Evolutionary conservation across 805 yeast species (phyloP).

Genomic region (Sugiyamaella floridensis): DNA sequence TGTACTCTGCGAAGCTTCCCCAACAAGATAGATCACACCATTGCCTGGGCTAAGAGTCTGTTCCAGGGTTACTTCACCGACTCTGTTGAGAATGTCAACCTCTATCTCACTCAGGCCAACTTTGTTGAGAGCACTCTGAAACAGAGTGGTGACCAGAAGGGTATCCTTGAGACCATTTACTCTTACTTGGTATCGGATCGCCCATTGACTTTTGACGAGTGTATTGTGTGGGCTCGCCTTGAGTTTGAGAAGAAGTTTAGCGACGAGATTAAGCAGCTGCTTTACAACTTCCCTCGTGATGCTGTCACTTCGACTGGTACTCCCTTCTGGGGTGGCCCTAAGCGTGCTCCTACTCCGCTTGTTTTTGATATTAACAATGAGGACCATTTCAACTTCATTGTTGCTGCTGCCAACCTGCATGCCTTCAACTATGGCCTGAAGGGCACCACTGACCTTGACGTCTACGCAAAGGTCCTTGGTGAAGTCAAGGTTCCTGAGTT

Average conservation of each 20-base stretch:
- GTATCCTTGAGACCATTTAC: constrained; percentile 68
- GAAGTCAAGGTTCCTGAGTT: constrained; percentile 53
- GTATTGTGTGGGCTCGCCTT: constrained; percentile 89
- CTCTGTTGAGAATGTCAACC: constrained; percentile 87
- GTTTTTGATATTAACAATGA: constrained; percentile 65
- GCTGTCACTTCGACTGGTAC: constrained; percentile 85
- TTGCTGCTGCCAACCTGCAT: constrained; percentile 84
- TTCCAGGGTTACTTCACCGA: constrained; percentile 90
- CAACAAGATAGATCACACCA: constrained; percentile 95
- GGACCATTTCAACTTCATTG: constrained; percentile 76
- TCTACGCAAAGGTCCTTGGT: constrained; percentile 50
- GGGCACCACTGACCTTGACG: constrained; percentile 50
- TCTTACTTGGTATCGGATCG: constrained; percentile 66
- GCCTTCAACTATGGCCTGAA: constrained; percentile 87
- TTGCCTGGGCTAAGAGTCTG: constrained; percentile 96
- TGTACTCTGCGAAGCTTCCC: constrained; percentile 98
- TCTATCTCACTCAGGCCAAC: constrained; percentile 84
- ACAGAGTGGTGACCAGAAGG: constrained; percentile 87
- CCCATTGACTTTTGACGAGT: constrained; percentile 87
- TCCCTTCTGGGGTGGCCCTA: constrained; percentile 97
- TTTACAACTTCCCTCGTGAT: constrained; percentile 92
- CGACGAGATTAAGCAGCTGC: constrained; percentile 81
- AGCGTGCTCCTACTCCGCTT: constrained; percentile 90
- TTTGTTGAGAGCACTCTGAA: constrained; percentile 87
- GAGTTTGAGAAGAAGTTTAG: constrained; percentile 82